Evolutionary conservation across 345 rosid genomes (phyloP), one percentile per base, ranked within the genome.

Genomic region (Rhizophora apiculata): DNA sequence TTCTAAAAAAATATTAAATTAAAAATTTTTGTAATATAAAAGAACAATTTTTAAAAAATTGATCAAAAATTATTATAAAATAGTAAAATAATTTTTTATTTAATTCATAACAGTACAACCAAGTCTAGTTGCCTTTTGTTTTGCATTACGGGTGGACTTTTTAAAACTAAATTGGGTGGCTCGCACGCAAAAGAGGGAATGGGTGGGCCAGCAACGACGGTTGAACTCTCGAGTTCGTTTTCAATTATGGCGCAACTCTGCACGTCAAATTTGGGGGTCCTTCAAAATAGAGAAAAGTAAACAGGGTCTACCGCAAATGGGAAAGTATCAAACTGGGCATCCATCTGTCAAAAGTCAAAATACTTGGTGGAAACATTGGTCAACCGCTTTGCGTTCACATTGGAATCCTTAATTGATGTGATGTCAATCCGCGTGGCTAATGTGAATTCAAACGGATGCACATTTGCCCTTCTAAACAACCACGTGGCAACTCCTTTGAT

Each of bases 201-300:
- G 53, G 59, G 70, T 69, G 74, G 71, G 79, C 79, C 74, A 69
- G 71, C 67, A 34, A 64, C 57, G 54, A 34, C 2, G 29, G 70
- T 60, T 52, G 63, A 65, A 60, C 29, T 59, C 53, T 59, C 53
- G 60, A 34, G 64, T 27, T 55, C 63, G 68, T 32, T 6, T 63
- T 31, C 20, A 21, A 34, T 21, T 37, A 22, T 13, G 24, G 22
- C 6, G 37, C 13, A 20, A 24, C 9, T 27, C n/a, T 9, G 16
- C 0, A 3, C n/a, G 27, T 53, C 74, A 24, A 54, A 43, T 15
- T 43, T 43, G 49, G 48, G 48, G 49, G 5, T 43, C 19, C 49
- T 43, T 43, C 49, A 3, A 43, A 43, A 30, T 21, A 6, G 51
- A 27, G 63, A 20, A 27, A 61, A 49, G 66, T 62, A 32, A 54